A percentile compares a stretch with the other conserved stretches of the same genome.
phyloP scores from a whole-genome alignment of 2,329 filamentous ascomycete species.

The Fusarium temperatum region DNA sequence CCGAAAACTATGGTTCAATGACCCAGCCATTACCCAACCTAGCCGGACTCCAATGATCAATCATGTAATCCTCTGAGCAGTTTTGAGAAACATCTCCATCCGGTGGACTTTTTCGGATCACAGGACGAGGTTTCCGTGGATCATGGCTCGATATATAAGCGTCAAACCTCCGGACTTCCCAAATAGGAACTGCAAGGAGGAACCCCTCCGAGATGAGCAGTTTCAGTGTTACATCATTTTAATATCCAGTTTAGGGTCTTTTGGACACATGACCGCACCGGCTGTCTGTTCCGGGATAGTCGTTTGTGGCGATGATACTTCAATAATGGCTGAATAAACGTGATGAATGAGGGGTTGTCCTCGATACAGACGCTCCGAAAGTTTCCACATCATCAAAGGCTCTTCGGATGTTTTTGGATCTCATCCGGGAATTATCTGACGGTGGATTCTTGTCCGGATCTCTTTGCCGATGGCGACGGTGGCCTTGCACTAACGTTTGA shows the following conservation, averaged over 20 bases:
- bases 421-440: constrained; percentile 7
- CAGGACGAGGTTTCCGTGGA: constrained; percentile 5
- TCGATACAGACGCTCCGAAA: constrained; percentile 13
- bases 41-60: background rate
- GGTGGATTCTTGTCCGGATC: background rate
- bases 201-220: constrained; percentile 28
- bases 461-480: background rate
- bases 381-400: background rate
- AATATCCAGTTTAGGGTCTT: background rate
- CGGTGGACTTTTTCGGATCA: background rate
- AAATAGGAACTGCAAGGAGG: constrained; percentile 23
- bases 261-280: constrained; percentile 1
- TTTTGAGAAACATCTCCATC: background rate
- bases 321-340: background rate
- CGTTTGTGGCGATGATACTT: background rate
- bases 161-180: constrained; percentile 15
- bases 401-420: background rate
- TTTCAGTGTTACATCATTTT: constrained; percentile 12
- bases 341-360: background rate
- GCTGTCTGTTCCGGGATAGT: background rate
- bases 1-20: background rate
- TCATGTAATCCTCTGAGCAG: background rate
- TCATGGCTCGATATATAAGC: background rate
- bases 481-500: background rate
- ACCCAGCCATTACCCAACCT: background rate